Evolutionary conservation across 768 basidiomycete genomes (phyloP), one percentile per base, ranked within the genome.

Genomic region (Chalciporus sphaerocephalus): DNA sequence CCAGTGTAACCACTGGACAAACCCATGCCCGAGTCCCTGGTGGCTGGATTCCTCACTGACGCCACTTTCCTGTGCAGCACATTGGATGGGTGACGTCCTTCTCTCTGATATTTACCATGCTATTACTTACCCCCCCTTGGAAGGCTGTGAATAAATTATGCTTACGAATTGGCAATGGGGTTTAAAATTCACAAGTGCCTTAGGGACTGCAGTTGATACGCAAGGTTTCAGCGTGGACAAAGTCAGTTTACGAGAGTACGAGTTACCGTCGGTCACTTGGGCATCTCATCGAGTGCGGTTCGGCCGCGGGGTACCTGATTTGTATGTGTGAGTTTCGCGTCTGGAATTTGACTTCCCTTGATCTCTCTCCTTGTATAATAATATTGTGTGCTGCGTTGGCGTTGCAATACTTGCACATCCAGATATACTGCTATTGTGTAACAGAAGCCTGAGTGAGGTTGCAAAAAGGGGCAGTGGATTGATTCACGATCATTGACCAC

Each of bases 401-500:
- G 27, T 38, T 18, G 24, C 30, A 13, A 16, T 5, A n/a, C n/a
- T n/a, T n/a, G 43, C 23, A 5, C 38, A 33, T 37, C 13, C n/a
- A 33, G 25, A 16, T n/a, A 49, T 23, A 27, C n/a, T n/a, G n/a
- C n/a, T n/a, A n/a, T 39, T 33, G 15, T 35, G 21, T 41, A 32
- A 52, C 17, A 33, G 38, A 43, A 53, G 44, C 33, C 38, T 6
- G 30, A 18, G 32, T 2, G 35, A n/a, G n/a, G n/a, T n/a, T n/a
- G n/a, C n/a, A n/a, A n/a, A n/a, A n/a, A n/a, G n/a, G n/a, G n/a
- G n/a, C n/a, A 34, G 23, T 21, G 4, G 2, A 30, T 35, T 32
- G 56, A 58, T 54, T 54, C 55, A 47, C 51, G 45, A 58, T 42
- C 44, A 54, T 4, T 36, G 44, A 47, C 38, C 10, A 40, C 33